phyloP scores from a whole-genome alignment of 495 filamentous ascomycete genomes.

The Haplographium delicatum region DNA sequence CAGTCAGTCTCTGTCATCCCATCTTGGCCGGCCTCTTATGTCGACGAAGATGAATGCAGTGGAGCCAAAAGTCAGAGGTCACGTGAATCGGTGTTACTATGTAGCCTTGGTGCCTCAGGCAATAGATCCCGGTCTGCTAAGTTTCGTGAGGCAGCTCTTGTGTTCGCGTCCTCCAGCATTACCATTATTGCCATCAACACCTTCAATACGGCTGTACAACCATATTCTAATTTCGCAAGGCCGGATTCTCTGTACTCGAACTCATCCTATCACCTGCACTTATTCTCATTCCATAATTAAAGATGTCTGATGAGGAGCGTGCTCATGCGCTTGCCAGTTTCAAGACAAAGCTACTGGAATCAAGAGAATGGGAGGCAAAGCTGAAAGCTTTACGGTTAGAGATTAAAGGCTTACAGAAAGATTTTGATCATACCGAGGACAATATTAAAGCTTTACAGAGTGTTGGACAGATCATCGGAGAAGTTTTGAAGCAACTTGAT shows the following conservation, averaged over 20 bases:
- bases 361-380: constrained; percentile 97
- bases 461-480: constrained; percentile 98
- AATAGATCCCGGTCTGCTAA: no score
- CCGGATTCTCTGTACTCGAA: neutral
- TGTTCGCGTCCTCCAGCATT: neutral
- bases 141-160: neutral
- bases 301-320: constrained; percentile 55
- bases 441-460: constrained; percentile 99
- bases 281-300: neutral
- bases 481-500: constrained; percentile 97
- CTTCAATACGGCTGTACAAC: constrained; percentile 2
- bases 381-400: constrained; percentile 85
- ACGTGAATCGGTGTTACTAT: no score
- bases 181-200: constrained; percentile 4
- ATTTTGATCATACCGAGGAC: constrained; percentile 95
- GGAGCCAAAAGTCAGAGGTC: no score
- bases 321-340: constrained; percentile 79
- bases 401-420: constrained; percentile 89
- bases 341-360: constrained; percentile 90
- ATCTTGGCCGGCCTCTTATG: no score
- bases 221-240: neutral
- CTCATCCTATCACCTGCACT: neutral
- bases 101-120: no score
- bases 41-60: no score
- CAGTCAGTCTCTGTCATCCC: no score